Evolutionary conservation across 1,284 basidiomycete species (phyloP).

Genomic region (Moniliophthora roreri): DNA sequence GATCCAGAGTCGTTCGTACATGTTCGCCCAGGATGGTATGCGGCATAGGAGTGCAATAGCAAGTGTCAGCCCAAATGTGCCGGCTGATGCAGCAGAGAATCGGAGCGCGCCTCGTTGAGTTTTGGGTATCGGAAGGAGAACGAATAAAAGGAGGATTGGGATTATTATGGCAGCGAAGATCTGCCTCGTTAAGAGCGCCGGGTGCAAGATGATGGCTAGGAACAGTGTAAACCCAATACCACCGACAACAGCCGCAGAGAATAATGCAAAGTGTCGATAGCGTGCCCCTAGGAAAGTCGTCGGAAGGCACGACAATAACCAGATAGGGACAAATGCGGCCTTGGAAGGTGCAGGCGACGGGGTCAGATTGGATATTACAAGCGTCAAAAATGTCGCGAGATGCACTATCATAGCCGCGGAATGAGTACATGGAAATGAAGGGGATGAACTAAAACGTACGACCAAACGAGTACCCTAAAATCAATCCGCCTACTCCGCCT

Average conservation of each 20-base stretch:
- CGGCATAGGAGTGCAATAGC: slow-evolving; percentile 53
- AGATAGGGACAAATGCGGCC: slow-evolving; percentile 57
- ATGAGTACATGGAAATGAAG: slow-evolving; percentile 7
- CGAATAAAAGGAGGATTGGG: slow-evolving; percentile 38
- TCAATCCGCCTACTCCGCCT: slow-evolving; percentile 63
- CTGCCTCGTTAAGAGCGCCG: slow-evolving; percentile 54
- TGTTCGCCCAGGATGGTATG: slow-evolving; percentile 55
- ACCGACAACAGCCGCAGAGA: slow-evolving; percentile 47
- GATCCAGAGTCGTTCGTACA: slow-evolving; percentile 62
- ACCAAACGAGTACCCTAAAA: slow-evolving; percentile 59
- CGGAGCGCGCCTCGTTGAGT: slow-evolving; percentile 50
- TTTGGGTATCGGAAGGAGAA: slow-evolving; percentile 43
- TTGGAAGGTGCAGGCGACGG: slow-evolving; percentile 40
- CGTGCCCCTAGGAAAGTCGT: slow-evolving; percentile 49
- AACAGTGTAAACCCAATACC: slow-evolving; percentile 57
- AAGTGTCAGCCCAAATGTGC: slow-evolving; percentile 55
- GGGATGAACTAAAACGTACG: slow-evolving; percentile 35
- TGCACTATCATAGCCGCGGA: slow-evolving; percentile 48
- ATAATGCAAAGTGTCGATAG: slow-evolving; percentile 46
- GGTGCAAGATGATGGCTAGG: slow-evolving; percentile 57
- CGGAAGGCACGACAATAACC: slow-evolving; percentile 49
- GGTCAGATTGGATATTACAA: slow-evolving; percentile 55
- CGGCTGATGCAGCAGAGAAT: slow-evolving; percentile 49
- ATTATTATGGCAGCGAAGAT: slow-evolving; percentile 47
- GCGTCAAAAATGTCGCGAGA: slow-evolving; percentile 55